Base-by-base conservation (phyloP, 2,329 filamentous ascomycete species). In the Raffaelea arxii region DNA sequence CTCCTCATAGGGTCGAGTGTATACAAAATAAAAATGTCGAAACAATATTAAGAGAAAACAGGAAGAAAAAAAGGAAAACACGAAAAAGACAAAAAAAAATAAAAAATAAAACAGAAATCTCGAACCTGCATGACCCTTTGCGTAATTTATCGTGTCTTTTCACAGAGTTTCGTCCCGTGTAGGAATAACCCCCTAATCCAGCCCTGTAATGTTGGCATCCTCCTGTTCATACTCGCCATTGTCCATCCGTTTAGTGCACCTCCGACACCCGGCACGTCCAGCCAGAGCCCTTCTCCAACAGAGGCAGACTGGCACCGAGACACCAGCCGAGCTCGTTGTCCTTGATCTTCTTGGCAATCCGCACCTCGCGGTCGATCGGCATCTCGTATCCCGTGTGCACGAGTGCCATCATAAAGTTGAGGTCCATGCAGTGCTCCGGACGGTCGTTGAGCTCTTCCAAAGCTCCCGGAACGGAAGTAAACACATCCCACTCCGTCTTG, bases 321-420 rank as follows among this genome's bases (percentile, higher is more conserved):
- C 91, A 97, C 92, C 92, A 98, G 35, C 92, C 92, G 58, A 98
- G 69, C 70, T 98, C 94, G 64, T 96, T 96, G 47, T 82, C 82
- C 71, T 94, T 91, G 61, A 98, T 94, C 76, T 96, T 95, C 84
- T 98, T 98, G 50, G 91, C 92, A 61, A 96, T 94, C 74, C 86
- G 91, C 54, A 98, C 89, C 66, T 98, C 92, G 35, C 94, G 78
- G 55, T 95, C 87, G 57, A 97, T 82, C 4, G 91, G 91, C 88
- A 98, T 96, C 56, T 97, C 92, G 59, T 98, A 98, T 3, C 92
- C 92, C 6, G 88, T 94, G 66, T 97, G 90, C 46, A 97, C 70
- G 48, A 98, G 72, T 23, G 86, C 86, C 57, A 94, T 70, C 88
- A 96, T 96, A 62, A 97, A 98, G 71, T 87, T 98, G 57, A 98